Conservation (phyloP, 805 yeast genomes). For the Candida pseudoglaebosa region DNA sequence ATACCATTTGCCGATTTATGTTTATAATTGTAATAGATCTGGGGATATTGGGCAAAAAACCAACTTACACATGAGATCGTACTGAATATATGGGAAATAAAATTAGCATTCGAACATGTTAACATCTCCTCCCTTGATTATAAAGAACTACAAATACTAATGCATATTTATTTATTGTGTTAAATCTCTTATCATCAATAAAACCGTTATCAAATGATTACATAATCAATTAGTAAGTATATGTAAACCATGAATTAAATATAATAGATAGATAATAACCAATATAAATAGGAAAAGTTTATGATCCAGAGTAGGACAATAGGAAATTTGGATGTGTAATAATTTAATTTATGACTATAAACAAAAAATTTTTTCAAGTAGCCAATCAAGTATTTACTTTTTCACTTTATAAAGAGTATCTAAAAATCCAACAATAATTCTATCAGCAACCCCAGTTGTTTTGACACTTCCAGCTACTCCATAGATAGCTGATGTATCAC, state of each 20-base stretch:
- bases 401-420: constrained; percentile 68
- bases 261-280: too few relatives aligned
- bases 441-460: constrained; percentile 81
- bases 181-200: too few relatives aligned
- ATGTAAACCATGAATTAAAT: too few relatives aligned
- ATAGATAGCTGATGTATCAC: constrained; percentile 83
- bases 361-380: too few relatives aligned
- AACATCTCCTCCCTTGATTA: constrained; percentile 6
- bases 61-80: constrained; percentile 50
- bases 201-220: too few relatives aligned
- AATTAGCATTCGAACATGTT: constrained; percentile 6
- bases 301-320: too few relatives aligned
- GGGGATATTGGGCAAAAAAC: constrained; percentile 76
- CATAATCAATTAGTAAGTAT: too few relatives aligned
- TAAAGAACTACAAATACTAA: too few relatives aligned
- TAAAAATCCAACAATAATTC: constrained; percentile 72
- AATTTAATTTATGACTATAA: too few relatives aligned
- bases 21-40: constrained; percentile 55
- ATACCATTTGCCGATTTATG: constrained; percentile 65
- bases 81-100: constrained; percentile 29
- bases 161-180: too few relatives aligned
- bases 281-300: too few relatives aligned
- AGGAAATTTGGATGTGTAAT: too few relatives aligned
- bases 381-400: neutral
- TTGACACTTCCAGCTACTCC: constrained; percentile 93